Evolutionary conservation across 176 grass and related monocot genomes (phyloP).

Genomic region (Pontederia crassipes): DNA sequence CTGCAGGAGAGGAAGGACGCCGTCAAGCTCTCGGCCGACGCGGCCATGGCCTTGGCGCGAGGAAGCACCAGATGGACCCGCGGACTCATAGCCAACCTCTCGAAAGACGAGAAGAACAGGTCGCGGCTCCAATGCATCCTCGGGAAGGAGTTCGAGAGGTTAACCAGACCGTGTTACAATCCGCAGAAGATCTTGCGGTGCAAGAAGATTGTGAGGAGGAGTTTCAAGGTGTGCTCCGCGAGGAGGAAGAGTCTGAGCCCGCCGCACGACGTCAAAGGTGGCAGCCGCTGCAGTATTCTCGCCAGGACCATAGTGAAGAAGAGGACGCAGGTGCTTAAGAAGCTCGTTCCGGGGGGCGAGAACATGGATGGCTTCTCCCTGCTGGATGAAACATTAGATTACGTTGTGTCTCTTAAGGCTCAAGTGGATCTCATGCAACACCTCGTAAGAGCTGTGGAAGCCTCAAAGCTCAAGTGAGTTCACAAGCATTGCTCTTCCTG

Average conservation of each 20-base stretch:
- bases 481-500: neutral
- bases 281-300: constrained; percentile 1
- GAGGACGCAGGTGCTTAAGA: constrained; percentile 30
- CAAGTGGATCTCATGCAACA: constrained; percentile 69
- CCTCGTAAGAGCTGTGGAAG: constrained; percentile 39
- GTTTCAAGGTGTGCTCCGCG: constrained; percentile 14
- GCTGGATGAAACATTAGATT: constrained; percentile 67
- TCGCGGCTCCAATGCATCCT: neutral
- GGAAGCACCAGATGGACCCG: constrained; percentile 36
- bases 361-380: constrained; percentile 44
- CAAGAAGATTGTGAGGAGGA: constrained; percentile 25
- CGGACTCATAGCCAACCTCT: constrained; percentile 30
- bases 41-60: constrained; percentile 32
- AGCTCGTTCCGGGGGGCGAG: constrained; percentile 53
- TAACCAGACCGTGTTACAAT: neutral
- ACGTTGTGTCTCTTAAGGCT: constrained; percentile 46
- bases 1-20: constrained; percentile 34
- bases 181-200: constrained; percentile 1
- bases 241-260: neutral
- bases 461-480: constrained; percentile 18
- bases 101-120: constrained; percentile 3
- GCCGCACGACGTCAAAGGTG: neutral
- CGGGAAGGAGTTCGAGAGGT: neutral
- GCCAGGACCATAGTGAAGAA: constrained; percentile 40
- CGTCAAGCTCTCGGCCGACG: constrained; percentile 46